phyloP scores from a whole-genome alignment of 495 filamentous ascomycete genomes.

The Aspergillus coremiiformis region DNA sequence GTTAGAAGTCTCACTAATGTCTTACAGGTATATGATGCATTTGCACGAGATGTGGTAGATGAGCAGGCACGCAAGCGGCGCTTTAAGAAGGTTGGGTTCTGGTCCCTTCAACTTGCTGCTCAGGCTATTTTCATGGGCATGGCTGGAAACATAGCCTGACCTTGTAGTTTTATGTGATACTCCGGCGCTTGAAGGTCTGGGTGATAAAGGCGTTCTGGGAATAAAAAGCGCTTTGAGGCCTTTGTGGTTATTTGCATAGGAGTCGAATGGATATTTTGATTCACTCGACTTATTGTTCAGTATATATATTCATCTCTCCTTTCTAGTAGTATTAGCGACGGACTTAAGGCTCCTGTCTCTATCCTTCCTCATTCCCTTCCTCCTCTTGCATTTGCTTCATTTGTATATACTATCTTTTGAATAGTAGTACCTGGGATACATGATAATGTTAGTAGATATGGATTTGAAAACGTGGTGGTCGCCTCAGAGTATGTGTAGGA shows the following conservation, averaged over 20 bases:
- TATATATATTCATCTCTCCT: neutral
- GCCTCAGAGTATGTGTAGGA: too few relatives aligned
- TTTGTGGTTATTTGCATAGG: neutral
- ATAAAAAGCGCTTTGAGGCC: neutral
- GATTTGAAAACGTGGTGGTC: too few relatives aligned
- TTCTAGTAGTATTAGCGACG: neutral
- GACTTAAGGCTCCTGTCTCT: neutral
- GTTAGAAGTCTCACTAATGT: conserved; percentile 10
- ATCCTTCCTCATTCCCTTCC: neutral
- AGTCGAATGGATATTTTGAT: neutral
- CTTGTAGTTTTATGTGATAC: conserved; percentile 18
- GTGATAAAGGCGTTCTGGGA: neutral
- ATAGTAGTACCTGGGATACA: neutral
- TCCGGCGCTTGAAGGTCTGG: neutral
- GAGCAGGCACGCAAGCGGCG: conserved; percentile 74
- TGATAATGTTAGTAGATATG: too few relatives aligned
- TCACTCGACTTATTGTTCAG: neutral
- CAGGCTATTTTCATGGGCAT: conserved; percentile 95
- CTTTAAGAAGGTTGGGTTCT: conserved; percentile 93
- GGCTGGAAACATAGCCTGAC: conserved; percentile 72
- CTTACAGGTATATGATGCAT: conserved; percentile 73
- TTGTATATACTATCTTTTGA: neutral
- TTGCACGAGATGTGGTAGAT: conserved; percentile 81
- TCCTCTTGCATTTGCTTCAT: conserved; percentile 1
- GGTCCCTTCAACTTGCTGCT: conserved; percentile 83